Evolutionary conservation across 2,329 filamentous ascomycete species (phyloP), one percentile per base, ranked within the genome.

Genomic region (Fusarium buxicola): DNA sequence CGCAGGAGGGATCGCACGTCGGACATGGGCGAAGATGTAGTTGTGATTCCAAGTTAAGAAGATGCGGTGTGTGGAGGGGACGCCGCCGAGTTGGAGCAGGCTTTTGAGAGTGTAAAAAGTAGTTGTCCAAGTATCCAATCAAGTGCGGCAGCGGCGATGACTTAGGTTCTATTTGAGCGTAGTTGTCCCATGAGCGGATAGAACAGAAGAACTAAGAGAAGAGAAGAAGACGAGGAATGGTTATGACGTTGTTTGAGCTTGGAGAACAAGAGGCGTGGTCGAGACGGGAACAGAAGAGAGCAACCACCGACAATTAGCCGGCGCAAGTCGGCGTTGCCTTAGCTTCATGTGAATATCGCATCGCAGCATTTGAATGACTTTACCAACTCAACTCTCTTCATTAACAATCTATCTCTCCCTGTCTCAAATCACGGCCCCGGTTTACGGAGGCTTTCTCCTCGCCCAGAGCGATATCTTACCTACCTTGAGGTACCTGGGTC

Each of bases 1-100:
- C 91, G 90, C 55, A 96, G 84, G 44, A 96, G 85, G 31, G 91
- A 86, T 69, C 92, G 89, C 24, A 92, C 89, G 76, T 96, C 92
- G 66, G 91, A 83, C 91, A 95, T 94, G 63, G 40, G 58, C 38
- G 32, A 28, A 38, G 32, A 30, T 50, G 11, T 9, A 47, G n/a
- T 15, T 5, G 54, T 36, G 15, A 10, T 56, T 56, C 44, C 31
- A 35, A 36, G 24, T 34, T 36, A 18, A 24, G 16, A 58, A 44
- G 28, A 45, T 35, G 43, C 18, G 55, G 45, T 41, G 38, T 21
- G 21, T 45, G 25, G 16, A n/a, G 35, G 35, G 18, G 32, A 32
- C 49, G 35, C 41, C 34, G 34, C 53, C 53, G 61, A 62, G 55
- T 45, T 35, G 49, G 43, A 65, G 43, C 45, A 64, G 36, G 30